Base-by-base conservation (phyloP, 2,329 filamentous ascomycete species). In the Chalaropsis ovoidea region DNA sequence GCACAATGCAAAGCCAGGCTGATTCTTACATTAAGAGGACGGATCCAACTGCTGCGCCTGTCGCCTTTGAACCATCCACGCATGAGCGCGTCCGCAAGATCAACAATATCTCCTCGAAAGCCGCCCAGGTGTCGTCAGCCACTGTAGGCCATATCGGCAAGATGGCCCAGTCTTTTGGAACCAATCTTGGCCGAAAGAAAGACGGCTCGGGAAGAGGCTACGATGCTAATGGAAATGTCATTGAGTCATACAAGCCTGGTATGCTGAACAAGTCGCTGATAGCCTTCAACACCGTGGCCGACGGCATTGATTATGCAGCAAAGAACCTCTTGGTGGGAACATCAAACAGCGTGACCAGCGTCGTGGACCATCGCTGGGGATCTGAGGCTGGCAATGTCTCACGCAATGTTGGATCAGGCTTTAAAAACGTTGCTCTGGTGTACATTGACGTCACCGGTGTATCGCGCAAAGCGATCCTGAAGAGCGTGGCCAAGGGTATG, bases 361-460 rank as follows among this genome's bases (percentile, higher is more conserved):
- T 96, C 63, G 90, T 97, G 2, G 83, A 86, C n/a, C 94, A 97
- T 75, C 86, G 85, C 69, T 99, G 92, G 78, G 94, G 94, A 3
- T 73, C 82, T 1, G 90, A 99, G 75, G 94, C 94, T 0, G 90
- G 91, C 17, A 81, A 86, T 43, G 80, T 97, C 17, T 87, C 90
- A 1, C 81, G 81, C 52, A 81, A 89, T 64, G 76, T 99, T 22
- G 89, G 90, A 0, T 87, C 90, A 4, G 93, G 92, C 27, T 86
- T 96, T 71, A 96, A 94, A 80, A 99, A 97, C 70, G 94, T 97
- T 7, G 94, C 92, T 5, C 80, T 99, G 35, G 94, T 99, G 41
- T 99, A 99, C 73, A 96, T 99, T 68, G 94, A 99, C 71, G 93
- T 95, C 1, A 88, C 92, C 0, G 94, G 94, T 43, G 94, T 99